Evolutionary conservation across 345 rosid genomes (phyloP).

Genomic region (Ricinus communis): DNA sequence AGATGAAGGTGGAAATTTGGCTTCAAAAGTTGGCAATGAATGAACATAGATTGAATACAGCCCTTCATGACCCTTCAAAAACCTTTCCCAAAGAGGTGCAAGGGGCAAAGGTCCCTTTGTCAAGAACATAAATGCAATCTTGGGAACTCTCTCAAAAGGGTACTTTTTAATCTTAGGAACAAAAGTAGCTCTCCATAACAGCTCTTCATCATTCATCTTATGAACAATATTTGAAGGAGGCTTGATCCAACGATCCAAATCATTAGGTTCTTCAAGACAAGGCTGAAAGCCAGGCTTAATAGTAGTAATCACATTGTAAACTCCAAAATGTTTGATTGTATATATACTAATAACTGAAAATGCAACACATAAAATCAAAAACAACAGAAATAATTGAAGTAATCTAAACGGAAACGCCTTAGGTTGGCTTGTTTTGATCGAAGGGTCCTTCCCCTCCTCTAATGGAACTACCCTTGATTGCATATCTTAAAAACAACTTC

Average conservation of each 20-base stretch:
- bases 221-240: conserved; percentile 66
- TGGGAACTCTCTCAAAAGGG: conserved; percentile 74
- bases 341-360: conserved; percentile 71
- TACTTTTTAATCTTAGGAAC: conserved; percentile 60
- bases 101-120: conserved; percentile 90
- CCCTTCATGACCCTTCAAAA: conserved; percentile 72
- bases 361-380: conserved; percentile 50
- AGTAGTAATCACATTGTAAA: conserved; percentile 44
- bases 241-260: conserved; percentile 56
- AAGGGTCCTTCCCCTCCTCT: conserved; percentile 75
- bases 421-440: conserved; percentile 39
- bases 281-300: conserved; percentile 51
- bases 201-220: conserved; percentile 70
- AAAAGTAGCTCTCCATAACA: conserved; percentile 84
- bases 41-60: conserved; percentile 79
- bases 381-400: conserved; percentile 50
- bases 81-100: conserved; percentile 90
- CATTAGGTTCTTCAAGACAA: conserved; percentile 37
- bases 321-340: conserved; percentile 56
- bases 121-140: conserved; percentile 97
- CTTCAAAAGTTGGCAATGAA: conserved; percentile 66
- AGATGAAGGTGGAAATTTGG: conserved; percentile 54
- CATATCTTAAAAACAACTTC: conserved; percentile 36
- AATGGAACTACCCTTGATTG: conserved; percentile 51
- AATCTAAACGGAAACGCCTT: conserved; percentile 56